These are phyloP conservation scores for Aspergillus sp. DNA, from an alignment of 2,329 filamentous ascomycete genomes.

Conservation along the genomic window DNA sequence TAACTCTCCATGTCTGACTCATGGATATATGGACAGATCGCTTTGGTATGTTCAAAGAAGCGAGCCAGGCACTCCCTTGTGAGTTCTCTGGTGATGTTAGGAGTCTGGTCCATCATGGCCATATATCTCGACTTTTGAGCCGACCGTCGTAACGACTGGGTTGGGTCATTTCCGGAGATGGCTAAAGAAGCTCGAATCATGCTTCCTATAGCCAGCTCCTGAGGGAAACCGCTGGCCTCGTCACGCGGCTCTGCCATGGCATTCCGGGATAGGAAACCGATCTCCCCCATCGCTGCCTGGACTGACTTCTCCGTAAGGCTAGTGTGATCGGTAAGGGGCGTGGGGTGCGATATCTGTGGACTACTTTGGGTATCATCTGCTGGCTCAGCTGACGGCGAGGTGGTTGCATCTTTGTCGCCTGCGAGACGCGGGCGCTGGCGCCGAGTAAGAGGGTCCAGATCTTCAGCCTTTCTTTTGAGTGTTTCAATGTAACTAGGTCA, in stretches of 20 bases:
- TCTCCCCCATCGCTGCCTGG: constrained; percentile 29
- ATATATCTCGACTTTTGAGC: neutral
- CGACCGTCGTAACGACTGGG: constrained; percentile 3
- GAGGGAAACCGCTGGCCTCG: constrained; percentile 16
- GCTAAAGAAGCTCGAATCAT: constrained; percentile 19
- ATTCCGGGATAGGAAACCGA: constrained; percentile 29
- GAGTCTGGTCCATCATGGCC: neutral
- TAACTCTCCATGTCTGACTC: constrained; percentile 5
- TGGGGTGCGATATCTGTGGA: neutral
- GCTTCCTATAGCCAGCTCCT: constrained; percentile 19
- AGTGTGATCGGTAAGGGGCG: neutral
- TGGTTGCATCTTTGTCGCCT: neutral
- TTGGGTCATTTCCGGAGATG: constrained; percentile 13
- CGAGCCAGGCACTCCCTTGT: constrained; percentile 9
- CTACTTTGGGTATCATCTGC: neutral
- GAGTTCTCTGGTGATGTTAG: constrained; percentile 4
- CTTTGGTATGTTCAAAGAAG: constrained; percentile 11
- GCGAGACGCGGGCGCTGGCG: constrained; percentile 8
- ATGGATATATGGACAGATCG: constrained; percentile 13
- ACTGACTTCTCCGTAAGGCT: constrained; percentile 10
- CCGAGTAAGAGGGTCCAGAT: constrained; percentile 10
- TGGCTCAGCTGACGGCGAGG: neutral
- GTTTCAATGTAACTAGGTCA: constrained; percentile 16
- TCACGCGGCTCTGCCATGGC: constrained; percentile 32
- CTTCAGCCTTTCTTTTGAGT: constrained; percentile 19